Evolutionary conservation across 306 rosid species (phyloP).

Genomic region (Datisca glomerata): DNA sequence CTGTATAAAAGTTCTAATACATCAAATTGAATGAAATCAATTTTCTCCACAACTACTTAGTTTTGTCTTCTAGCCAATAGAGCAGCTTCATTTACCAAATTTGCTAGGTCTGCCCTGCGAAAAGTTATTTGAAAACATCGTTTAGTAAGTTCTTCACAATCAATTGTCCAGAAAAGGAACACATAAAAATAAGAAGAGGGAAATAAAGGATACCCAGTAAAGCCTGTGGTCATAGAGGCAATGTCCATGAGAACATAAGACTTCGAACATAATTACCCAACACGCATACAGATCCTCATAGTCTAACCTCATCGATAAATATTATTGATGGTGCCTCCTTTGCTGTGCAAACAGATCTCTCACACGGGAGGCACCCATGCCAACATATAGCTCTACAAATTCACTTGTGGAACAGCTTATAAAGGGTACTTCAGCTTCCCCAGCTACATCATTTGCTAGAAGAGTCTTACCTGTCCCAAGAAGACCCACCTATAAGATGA

Average conservation of each 20-base stretch:
- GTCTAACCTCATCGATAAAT: constrained; percentile 85
- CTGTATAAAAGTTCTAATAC: too few relatives aligned
- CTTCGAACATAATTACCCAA: too few relatives aligned
- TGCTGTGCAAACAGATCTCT: constrained; percentile 96
- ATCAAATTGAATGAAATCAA: constrained; percentile 76
- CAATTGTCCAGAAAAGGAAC: neutral
- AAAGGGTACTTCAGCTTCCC: constrained; percentile 98
- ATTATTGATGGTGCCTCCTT: constrained; percentile 93
- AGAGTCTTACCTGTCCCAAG: constrained; percentile 99
- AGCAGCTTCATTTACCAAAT: constrained; percentile 94
- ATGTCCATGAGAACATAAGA: too few relatives aligned
- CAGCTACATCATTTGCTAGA: constrained; percentile 97
- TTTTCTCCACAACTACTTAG: constrained; percentile 71
- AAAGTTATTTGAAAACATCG: too few relatives aligned
- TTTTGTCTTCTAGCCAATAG: constrained; percentile 81
- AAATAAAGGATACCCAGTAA: constrained; percentile 62
- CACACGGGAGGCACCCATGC: constrained; percentile 99
- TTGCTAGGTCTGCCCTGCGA: constrained; percentile 98
- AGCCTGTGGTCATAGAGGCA: constrained; percentile 98
- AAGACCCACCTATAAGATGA: constrained; percentile 95
- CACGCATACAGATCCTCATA: constrained; percentile 3
- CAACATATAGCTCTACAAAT: constrained; percentile 96
- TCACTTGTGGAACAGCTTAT: constrained; percentile 98
- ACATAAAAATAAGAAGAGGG: too few relatives aligned
- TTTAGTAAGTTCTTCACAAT: neutral